Conservation (phyloP, 139 green algal genomes). For the Tetratostichococcus sp. region DNA sequence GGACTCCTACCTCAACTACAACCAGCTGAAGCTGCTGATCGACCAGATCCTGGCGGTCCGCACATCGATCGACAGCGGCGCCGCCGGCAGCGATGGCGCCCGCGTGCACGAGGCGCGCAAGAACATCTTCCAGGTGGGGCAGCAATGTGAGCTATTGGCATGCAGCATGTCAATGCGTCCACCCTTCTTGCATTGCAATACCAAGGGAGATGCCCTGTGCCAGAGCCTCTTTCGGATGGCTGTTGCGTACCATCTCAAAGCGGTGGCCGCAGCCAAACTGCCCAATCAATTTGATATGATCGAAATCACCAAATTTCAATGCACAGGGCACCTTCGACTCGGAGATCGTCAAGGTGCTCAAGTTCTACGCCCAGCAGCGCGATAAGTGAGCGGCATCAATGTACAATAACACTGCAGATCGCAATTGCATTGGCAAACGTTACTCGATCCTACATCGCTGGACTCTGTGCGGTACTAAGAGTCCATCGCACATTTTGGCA, state of each 20-base stretch:
- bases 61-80: background rate
- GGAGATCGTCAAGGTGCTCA: constrained; percentile 20
- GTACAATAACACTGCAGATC: no score
- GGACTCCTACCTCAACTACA: constrained; percentile 14
- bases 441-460: no score
- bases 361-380: constrained; percentile 11
- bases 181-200: no score
- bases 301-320: background rate
- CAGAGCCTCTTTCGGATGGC: no score
- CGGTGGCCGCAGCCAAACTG: no score
- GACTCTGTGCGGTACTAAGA: no score
- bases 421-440: no score
- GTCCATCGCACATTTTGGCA: no score
- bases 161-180: background rate
- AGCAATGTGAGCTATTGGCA: background rate
- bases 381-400: no score
- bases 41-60: constrained; percentile 9
- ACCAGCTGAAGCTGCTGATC: constrained; percentile 14
- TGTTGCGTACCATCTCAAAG: no score
- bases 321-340: background rate
- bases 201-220: no score
- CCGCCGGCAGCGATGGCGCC: background rate
- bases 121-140: constrained; percentile 11
- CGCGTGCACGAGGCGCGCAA: constrained; percentile 9
- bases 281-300: background rate